A percentile compares a stretch with the other conserved stretches of the same genome.
These are phyloP conservation scores for Kitagawia praeruptora DNA, from an alignment of 129 eudicot species.

Conservation along the genomic window DNA sequence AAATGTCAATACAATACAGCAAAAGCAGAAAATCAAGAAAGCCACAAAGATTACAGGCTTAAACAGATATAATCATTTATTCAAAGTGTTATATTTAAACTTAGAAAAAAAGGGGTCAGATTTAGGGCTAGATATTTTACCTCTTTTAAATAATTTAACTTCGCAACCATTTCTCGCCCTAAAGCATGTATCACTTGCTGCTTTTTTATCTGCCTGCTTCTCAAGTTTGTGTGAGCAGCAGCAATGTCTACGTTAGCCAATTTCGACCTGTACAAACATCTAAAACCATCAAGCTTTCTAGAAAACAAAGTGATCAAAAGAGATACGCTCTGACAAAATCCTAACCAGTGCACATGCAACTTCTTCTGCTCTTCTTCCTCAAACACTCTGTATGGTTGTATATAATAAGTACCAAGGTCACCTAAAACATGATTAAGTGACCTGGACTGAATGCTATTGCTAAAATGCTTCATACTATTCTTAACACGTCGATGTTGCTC, in stretches of 20 bases:
- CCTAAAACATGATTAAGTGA: conserved; percentile 77
- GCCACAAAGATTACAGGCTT: not conserved
- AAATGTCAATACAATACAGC: not conserved
- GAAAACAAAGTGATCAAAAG: not conserved
- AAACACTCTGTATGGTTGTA: conserved; percentile 72
- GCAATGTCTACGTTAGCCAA: conserved; percentile 63
- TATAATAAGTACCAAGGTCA: conserved; percentile 48
- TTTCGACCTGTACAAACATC: conserved; percentile 38
- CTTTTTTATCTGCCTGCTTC: conserved; percentile 38
- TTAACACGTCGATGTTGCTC: conserved; percentile 81
- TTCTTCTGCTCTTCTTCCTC: conserved; percentile 84
- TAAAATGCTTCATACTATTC: conserved; percentile 71
- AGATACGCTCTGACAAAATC: conserved; percentile 5
- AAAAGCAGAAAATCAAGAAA: not conserved
- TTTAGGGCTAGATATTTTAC: conserved; percentile 1
- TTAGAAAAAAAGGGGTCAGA: not conserved
- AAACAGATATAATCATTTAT: not conserved
- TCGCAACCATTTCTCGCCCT: conserved; percentile 44
- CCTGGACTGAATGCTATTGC: conserved; percentile 54
- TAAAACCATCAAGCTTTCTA: not conserved
- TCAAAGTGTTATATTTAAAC: not conserved
- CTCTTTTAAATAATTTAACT: conserved; percentile 18
- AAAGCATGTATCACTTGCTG: conserved; percentile 30
- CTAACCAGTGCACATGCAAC: conserved; percentile 73
- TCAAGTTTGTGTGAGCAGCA: conserved; percentile 52